Conservation (phyloP, 192 early-diverging fungal species). For the Rhizoclosmatium sp. region DNA sequence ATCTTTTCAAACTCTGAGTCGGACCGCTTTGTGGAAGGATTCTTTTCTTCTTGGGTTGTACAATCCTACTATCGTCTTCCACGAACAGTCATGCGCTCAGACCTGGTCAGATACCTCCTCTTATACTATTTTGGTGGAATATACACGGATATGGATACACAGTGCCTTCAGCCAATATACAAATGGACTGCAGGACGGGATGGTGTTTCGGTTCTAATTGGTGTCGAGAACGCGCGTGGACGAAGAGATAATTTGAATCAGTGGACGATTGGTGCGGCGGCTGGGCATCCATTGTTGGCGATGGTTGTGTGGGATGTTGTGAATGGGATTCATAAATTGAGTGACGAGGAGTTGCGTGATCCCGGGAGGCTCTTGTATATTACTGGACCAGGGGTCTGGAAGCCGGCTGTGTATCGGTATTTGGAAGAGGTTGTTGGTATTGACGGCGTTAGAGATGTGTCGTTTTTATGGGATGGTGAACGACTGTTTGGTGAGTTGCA, state of each 20-base stretch:
- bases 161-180: conserved; percentile 34
- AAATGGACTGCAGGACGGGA: conserved; percentile 22
- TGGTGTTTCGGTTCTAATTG: conserved; percentile 17
- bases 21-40: conserved; percentile 17
- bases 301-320: neutral
- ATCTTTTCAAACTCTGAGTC: neutral
- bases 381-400: conserved; percentile 25
- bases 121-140: conserved; percentile 40
- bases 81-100: conserved; percentile 17
- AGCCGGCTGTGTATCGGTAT: conserved; percentile 18
- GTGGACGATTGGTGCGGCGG: conserved; percentile 36
- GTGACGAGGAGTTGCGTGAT: conserved; percentile 5
- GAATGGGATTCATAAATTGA: neutral
- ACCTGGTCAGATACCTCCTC: conserved; percentile 40
- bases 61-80: conserved; percentile 12
- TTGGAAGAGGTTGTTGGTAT: neutral
- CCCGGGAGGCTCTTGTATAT: neutral
- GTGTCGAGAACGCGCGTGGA: conserved; percentile 33
- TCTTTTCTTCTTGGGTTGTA: conserved; percentile 16
- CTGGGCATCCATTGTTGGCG: conserved; percentile 33
- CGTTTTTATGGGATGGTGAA: conserved; percentile 13
- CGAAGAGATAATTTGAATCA: conserved; percentile 27
- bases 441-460: neutral
- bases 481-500: conserved; percentile 12
- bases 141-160: conserved; percentile 45